A percentile compares a stretch with the other conserved stretches of the same genome.
Evolutionary conservation across 2,329 filamentous ascomycete genomes (phyloP).

Genomic region (Paramyrothecium roridum): DNA sequence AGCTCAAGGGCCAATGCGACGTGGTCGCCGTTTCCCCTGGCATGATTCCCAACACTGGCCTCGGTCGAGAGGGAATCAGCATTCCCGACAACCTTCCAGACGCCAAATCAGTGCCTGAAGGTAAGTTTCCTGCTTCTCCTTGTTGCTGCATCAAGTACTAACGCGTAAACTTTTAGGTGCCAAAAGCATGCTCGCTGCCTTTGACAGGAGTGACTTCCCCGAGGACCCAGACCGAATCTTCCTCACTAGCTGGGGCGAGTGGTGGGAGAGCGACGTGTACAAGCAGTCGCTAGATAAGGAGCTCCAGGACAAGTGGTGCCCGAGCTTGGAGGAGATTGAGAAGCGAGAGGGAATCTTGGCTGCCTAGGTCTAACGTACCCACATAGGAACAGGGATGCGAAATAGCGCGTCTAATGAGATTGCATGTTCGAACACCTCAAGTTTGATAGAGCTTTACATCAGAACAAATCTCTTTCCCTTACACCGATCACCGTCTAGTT

Average conservation of each 20-base stretch:
- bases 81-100: constrained; percentile 34
- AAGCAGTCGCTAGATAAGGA: constrained; percentile 37
- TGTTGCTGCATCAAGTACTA: background rate
- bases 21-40: constrained; percentile 54
- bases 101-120: constrained; percentile 44
- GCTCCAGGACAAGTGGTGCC: constrained; percentile 51
- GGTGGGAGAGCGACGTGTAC: constrained; percentile 46
- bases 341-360: constrained; percentile 30
- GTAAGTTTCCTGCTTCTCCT: constrained; percentile 20
- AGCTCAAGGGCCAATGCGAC: constrained; percentile 38
- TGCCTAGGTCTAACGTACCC: too few species aligned
- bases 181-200: constrained; percentile 39
- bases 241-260: constrained; percentile 54
- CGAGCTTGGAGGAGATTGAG: constrained; percentile 44
- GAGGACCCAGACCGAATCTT: constrained; percentile 50
- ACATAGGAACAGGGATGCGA: too few species aligned
- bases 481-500: too few species aligned
- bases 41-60: constrained; percentile 44
- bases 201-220: constrained; percentile 43
- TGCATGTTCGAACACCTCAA: too few species aligned
- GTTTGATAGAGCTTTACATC: too few species aligned
- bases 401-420: too few species aligned
- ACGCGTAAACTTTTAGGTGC: constrained; percentile 31
- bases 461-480: too few species aligned
- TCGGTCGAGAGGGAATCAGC: constrained; percentile 27